phyloP scores from a whole-genome alignment of 1,284 basidiomycete species.

The Puccinia hordei region DNA sequence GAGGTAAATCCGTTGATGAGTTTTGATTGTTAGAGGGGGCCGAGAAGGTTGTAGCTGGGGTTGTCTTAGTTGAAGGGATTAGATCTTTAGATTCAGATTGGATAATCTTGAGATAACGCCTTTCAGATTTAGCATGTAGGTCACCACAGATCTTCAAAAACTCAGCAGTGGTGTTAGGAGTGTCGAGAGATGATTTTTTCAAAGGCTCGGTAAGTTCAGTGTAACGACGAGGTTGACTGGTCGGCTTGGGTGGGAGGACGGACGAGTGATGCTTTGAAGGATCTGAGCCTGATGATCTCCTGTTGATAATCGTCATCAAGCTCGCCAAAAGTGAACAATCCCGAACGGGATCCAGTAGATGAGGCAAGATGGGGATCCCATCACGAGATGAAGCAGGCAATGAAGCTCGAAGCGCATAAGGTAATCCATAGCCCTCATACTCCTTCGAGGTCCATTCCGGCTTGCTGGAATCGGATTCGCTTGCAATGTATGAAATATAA shows the following conservation, averaged over 20 bases:
- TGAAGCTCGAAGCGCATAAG: constrained; percentile 52
- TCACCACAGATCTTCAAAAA: constrained; percentile 58
- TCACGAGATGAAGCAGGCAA: constrained; percentile 54
- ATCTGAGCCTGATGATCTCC: background rate
- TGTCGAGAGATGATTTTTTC: background rate
- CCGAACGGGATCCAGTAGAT: constrained; percentile 56
- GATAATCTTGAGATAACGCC: constrained; percentile 70
- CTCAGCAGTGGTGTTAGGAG: background rate
- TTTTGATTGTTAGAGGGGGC: background rate
- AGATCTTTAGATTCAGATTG: constrained; percentile 71
- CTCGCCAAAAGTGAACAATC: constrained; percentile 53
- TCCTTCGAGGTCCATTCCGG: constrained; percentile 56
- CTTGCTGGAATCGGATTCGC: constrained; percentile 38
- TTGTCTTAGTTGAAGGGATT: constrained; percentile 72
- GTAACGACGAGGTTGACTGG: background rate
- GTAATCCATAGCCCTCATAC: constrained; percentile 54
- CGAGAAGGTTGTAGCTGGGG: background rate
- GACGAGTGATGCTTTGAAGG: constrained; percentile 7
- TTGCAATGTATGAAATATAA: constrained; percentile 72
- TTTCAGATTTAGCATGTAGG: constrained; percentile 75
- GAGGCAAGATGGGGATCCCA: constrained; percentile 56
- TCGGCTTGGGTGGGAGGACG: background rate
- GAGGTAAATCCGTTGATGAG: background rate
- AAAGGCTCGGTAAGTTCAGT: background rate
- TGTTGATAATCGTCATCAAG: background rate